Evolutionary conservation across 2,329 filamentous ascomycete species (phyloP).

Genomic region (Aureobasidium subglaciale): DNA sequence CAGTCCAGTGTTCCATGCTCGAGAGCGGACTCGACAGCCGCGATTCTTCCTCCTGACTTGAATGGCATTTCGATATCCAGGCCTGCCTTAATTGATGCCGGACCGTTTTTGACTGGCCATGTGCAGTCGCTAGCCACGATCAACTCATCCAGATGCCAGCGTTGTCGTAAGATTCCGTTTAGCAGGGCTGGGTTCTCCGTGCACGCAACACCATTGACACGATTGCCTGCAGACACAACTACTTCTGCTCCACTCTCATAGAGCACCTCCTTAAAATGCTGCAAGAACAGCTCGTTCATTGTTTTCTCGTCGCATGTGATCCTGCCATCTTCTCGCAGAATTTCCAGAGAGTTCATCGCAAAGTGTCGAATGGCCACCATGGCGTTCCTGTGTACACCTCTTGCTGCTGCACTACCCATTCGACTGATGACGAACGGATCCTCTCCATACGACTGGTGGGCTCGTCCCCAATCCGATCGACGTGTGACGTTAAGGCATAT

Average conservation of each 20-base stretch:
- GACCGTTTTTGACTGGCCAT: conserved; percentile 17
- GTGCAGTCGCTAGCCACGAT: conserved; percentile 18
- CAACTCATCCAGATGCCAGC: conserved; percentile 19
- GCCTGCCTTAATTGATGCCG: conserved; percentile 18
- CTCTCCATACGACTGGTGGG: conserved; percentile 12
- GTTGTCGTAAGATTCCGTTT: conserved; percentile 16
- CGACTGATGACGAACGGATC: conserved; percentile 7
- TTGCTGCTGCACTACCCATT: conserved; percentile 6
- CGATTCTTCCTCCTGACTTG: conserved; percentile 7
- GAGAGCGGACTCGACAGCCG: conserved; percentile 6
- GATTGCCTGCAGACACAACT: conserved; percentile 19
- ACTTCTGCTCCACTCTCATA: conserved; percentile 14
- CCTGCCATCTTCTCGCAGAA: conserved; percentile 24
- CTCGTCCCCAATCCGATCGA: conserved; percentile 6
- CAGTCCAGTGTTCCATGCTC: conserved; percentile 1
- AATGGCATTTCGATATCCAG: conserved; percentile 20
- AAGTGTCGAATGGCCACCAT: conserved; percentile 29
- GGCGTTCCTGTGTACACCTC: conserved; percentile 2
- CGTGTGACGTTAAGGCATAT: conserved; percentile 13
- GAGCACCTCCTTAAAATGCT: conserved; percentile 18
- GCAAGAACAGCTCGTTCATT: conserved; percentile 24
- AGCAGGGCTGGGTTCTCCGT: conserved; percentile 18
- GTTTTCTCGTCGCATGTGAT: conserved; percentile 23
- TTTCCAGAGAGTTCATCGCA: conserved; percentile 28
- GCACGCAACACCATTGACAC: conserved; percentile 18